Evolutionary conservation across 2,329 filamentous ascomycete species (phyloP), one percentile per base, ranked within the genome.

Genomic region (Colletotrichum brevisporum): DNA sequence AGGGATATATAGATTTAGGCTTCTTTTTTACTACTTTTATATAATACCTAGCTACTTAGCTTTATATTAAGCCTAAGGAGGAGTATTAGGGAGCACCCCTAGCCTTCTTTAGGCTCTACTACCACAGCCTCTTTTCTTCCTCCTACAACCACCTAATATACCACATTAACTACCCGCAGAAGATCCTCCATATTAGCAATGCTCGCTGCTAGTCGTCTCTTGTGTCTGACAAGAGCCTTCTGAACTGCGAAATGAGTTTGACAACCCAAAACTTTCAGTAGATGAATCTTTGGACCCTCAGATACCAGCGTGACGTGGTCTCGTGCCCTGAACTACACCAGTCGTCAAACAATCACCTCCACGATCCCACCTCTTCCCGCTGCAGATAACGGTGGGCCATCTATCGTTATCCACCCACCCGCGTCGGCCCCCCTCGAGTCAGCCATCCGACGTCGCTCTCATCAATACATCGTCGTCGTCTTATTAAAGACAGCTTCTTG

Each of bases 381-480:
- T 60, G 61, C 66, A 66, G 62, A 69, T 69, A 69, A 66, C 62
- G 56, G 66, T 64, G 66, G 66, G 57, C 55, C 66, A 13, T 50
- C 18, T 15, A 18, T 59, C n/a, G n/a, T 36, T 67, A 66, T 65
- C 66, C 66, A 69, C 66, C 63, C 45, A 50, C 55, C 62, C 62
- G 62, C 66, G 55, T 56, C 60, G 16, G 24, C 55, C 60, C 55
- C 60, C 31, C 66, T 66, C 66, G 66, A 66, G 66, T 69, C 62
- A 66, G 64, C 62, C 50, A 66, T 66, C 66, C 66, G 66, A 69
- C 66, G 66, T 69, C 66, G 66, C 66, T 68, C 45, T 52, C 15
- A n/a, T 50, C 47, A 8, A 6, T 12, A 13, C 27, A 66, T 51
- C 48, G 31, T n/a, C 36, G 43, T 48, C 41, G 27, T 45, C 21